Evolutionary conservation across 345 rosid species (phyloP), one percentile per base, ranked within the genome.

Genomic region (Viola odorata): DNA sequence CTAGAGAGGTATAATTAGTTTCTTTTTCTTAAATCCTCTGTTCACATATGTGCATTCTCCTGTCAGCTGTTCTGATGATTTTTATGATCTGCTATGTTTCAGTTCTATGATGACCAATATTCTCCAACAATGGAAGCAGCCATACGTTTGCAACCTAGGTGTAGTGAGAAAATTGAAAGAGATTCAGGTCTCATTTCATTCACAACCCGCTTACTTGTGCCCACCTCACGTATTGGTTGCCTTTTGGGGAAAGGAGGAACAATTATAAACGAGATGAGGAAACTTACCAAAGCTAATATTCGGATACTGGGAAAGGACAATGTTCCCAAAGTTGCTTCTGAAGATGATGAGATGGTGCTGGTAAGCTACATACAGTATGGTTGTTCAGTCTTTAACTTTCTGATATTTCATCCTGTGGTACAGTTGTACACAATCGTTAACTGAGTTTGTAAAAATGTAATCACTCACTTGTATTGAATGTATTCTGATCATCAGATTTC

Each of bases 311-410:
- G 92, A 36, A 94, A 91, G 78, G 99, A 88, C 45, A 77, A 76
- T 66, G 87, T 90, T 74, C 97, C 99, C 13, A 90, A 91, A 68
- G 69, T 91, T 78, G 99, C 96, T 57, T 75, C 89, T 50, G 75
- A 80, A 7, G 96, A 88, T 76, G 99, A 94, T 69, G 99, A 94
- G 82, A 86, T 94, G 99, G 95, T 94, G 65, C 99, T 85, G 97
- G 99, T 94, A 78, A 76, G 44, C 53, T 32, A 49, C 11, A 42
- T 45, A 50, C 17, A 13, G 61, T 49, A 50, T 36, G 55, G 48
- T 47, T 0, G 9, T 42, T 62, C 7, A 37, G 17, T 57, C 52
- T 63, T 11, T 16, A 50, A 41, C 57, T 68, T 56, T 23, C 53
- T 50, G 51, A 61, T 16, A 32, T 36, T 13, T 47, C 51, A 23